Percentiles rank a stretch among this genome's conserved stretches.
Evolutionary conservation across 192 early-diverging fungal species (phyloP).

Genomic region (Piromyces finnis): DNA sequence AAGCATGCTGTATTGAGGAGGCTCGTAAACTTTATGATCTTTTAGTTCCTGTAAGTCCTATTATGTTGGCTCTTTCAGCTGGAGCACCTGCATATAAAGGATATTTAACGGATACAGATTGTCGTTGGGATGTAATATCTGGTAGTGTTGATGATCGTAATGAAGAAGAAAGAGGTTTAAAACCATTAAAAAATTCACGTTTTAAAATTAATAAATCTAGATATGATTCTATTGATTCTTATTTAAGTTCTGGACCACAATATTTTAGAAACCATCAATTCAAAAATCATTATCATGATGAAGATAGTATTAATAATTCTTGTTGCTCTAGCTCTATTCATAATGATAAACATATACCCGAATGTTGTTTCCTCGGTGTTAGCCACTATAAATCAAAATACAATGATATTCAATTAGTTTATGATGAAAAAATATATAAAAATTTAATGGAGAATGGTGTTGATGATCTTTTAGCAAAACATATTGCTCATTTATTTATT

Average conservation of each 20-base stretch:
- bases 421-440: conserved; percentile 60
- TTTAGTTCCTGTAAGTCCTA: conserved; percentile 71
- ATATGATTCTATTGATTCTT: conserved; percentile 86
- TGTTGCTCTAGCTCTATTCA: neutral
- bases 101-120: conserved; percentile 87
- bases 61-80: conserved; percentile 70
- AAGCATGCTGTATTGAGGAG: conserved; percentile 82
- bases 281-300: neutral
- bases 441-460: conserved; percentile 31
- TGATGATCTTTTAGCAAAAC: conserved; percentile 74
- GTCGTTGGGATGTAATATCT: conserved; percentile 93
- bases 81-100: conserved; percentile 86
- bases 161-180: conserved; percentile 67
- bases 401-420: conserved; percentile 75
- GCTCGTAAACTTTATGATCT: conserved; percentile 92
- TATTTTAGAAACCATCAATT: neutral
- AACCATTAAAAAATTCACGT: neutral
- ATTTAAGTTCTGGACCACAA: conserved; percentile 42
- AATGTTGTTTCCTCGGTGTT: conserved; percentile 6
- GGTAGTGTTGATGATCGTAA: conserved; percentile 86
- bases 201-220: conserved; percentile 77
- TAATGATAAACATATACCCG: neutral
- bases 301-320: conserved; percentile 5
- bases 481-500: conserved; percentile 59
- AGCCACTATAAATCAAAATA: conserved; percentile 59